Percentiles rank a stretch among this genome's conserved stretches.
These are phyloP conservation scores for Blastocystis sp. DNA, from an alignment of 352 stramenopile genomes.

Conservation along the genomic window DNA sequence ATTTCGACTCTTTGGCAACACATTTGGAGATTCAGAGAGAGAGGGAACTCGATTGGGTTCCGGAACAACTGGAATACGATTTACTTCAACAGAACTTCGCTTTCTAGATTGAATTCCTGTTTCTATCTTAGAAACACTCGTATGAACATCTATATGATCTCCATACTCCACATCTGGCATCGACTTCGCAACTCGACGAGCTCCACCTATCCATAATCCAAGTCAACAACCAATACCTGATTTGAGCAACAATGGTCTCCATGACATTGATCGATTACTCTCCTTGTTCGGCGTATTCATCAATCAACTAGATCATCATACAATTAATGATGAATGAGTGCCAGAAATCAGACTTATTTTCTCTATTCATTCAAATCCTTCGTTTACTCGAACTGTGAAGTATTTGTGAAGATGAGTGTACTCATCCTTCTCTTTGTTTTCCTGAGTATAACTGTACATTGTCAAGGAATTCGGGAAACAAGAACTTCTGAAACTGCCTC, in stretches of 20 bases:
- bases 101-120: background rate
- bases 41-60: background rate
- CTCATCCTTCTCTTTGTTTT: background rate
- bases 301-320: background rate
- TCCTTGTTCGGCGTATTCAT: background rate
- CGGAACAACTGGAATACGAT: background rate
- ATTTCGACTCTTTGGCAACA: background rate
- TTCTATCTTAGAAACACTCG: background rate
- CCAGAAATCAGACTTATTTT: too few species aligned
- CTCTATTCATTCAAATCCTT: background rate
- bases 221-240: background rate
- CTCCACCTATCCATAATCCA: background rate
- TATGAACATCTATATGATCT: background rate
- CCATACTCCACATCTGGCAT: background rate
- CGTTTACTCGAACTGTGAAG: background rate
- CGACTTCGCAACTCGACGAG: background rate
- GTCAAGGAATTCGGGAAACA: background rate
- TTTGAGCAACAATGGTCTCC: background rate
- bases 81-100: background rate
- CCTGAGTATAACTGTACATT: background rate
- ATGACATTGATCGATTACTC: background rate
- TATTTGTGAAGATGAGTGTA: background rate
- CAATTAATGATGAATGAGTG: conserved; percentile 10
- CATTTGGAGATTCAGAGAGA: background rate
- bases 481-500: background rate